Evolutionary conservation across 108 stramenopile genomes (phyloP), one percentile per base, ranked within the genome.

Genomic region (Stephanodiscus triporus): DNA sequence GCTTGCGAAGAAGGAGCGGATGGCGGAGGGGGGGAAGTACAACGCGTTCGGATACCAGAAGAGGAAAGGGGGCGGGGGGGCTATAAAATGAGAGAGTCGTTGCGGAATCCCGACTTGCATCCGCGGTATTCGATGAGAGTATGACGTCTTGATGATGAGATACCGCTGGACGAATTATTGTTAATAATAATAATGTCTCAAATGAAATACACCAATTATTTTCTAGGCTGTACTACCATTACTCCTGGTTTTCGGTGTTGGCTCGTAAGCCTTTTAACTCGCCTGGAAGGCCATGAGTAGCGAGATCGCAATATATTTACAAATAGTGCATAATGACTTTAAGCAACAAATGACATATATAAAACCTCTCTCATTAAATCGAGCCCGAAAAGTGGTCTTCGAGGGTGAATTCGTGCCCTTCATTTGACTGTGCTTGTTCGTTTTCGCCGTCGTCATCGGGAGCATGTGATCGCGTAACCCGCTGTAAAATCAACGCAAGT

Each of bases 1-100:
- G 9, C 36, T 22, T 29, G 60, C 62, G 65, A 75, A 65, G 62
- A 75, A 50, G 63, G 78, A 68, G 34, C 47, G 38, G 61, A 60
- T 68, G 66, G 45, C 55, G 30, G 73, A 68, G 11, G 49, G 45
- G 55, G 72, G 73, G 29, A 59, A 55, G 55, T 83, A 68, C 65
- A 83, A 83, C 63, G 77, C 69, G 26, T 66, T 75, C 50, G 82
- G 82, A 24, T 83, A 75, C 69, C 61, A 69, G 32, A 83, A 79
- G 66, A 73, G 82, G 55, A 77, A 40, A 60, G 60, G 37, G 4
- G 55, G 53, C 20, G 53, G 22, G 26, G 26, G n/a, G n/a, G n/a
- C n/a, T n/a, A n/a, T n/a, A n/a, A n/a, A n/a, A n/a, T n/a, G n/a
- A n/a, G n/a, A n/a, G n/a, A n/a, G n/a, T n/a, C n/a, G n/a, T n/a